Conservation (phyloP, 768 basidiomycete species). For the Kondoa subrosea region DNA sequence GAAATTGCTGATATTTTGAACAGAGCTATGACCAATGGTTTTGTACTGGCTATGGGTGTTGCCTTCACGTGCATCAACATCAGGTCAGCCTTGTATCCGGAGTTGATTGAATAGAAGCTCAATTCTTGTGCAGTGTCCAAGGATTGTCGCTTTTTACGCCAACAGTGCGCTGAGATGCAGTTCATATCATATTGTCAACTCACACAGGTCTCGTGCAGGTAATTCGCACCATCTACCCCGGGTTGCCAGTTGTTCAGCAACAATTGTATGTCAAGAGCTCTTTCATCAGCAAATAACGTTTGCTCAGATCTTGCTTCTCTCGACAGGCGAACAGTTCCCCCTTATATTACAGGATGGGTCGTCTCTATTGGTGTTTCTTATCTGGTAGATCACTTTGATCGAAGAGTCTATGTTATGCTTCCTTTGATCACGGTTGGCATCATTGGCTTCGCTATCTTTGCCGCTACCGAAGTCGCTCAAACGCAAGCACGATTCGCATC, state of each 20-base stretch:
- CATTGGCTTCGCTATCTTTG: conserved; percentile 14
- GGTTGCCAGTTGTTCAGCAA: conserved; percentile 7
- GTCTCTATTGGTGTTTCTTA: conserved; percentile 9
- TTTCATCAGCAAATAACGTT: too few species aligned
- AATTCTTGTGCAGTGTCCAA: conserved; percentile 1
- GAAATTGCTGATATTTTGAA: background rate
- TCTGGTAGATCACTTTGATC: conserved; percentile 1
- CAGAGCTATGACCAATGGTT: background rate
- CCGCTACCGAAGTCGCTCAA: background rate
- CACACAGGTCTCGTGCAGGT: too few species aligned
- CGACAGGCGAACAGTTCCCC: too few species aligned
- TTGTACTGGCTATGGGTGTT: conserved; percentile 6
- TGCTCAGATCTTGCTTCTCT: too few species aligned
- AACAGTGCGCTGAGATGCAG: conserved; percentile 8
- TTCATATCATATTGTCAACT: too few species aligned
- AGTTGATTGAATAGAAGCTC: background rate
- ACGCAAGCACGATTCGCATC: conserved; percentile 12
- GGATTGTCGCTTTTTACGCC: conserved; percentile 16
- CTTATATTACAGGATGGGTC: background rate
- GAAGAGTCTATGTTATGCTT: conserved; percentile 12
- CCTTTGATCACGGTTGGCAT: conserved; percentile 8
- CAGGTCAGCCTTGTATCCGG: background rate
- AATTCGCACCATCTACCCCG: conserved; percentile 14
- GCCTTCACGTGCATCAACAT: conserved; percentile 10
- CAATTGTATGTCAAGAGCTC: too few species aligned